These are phyloP conservation scores for Ustilago shanxiensis DNA, from an alignment of 1,284 basidiomycete species.

Conservation along the genomic window DNA sequence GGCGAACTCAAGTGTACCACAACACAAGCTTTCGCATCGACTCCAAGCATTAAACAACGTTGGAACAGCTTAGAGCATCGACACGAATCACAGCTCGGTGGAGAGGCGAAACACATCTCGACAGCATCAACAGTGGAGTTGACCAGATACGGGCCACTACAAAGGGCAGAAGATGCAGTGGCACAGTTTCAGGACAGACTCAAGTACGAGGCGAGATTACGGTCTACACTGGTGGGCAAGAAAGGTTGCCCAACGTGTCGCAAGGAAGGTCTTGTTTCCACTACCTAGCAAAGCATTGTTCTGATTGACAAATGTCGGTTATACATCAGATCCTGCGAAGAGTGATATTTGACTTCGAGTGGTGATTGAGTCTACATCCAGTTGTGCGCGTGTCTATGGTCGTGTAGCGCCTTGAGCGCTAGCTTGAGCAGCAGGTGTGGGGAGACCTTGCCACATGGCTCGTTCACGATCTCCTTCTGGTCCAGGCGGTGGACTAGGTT, in stretches of 20 bases:
- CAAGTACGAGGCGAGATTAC: conserved; percentile 45
- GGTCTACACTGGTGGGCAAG: conserved; percentile 31
- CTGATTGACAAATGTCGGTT: too few relatives aligned
- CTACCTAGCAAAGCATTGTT: background rate
- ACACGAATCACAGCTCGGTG: background rate
- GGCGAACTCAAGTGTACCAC: conserved; percentile 26
- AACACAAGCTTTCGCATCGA: conserved; percentile 40
- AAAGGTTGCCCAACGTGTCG: conserved; percentile 44
- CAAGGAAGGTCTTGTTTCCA: conserved; percentile 20
- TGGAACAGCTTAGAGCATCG: conserved; percentile 27
- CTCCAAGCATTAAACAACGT: conserved; percentile 23
- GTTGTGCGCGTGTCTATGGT: conserved; percentile 3
- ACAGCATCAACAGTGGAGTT: conserved; percentile 14
- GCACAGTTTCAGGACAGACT: conserved; percentile 34
- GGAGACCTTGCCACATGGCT: conserved; percentile 51
- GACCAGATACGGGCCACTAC: conserved; percentile 38
- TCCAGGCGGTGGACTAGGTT: conserved; percentile 19
- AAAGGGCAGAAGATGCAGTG: conserved; percentile 24
- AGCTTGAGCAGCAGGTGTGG: conserved; percentile 35
- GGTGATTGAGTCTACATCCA: background rate
- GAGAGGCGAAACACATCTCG: conserved; percentile 8
- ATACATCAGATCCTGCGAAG: too few relatives aligned
- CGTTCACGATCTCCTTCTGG: conserved; percentile 48
- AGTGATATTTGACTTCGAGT: background rate
- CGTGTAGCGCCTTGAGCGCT: conserved; percentile 8